Base-by-base conservation (phyloP, 1,139 yeast species). In the Debaryomyces sp. region DNA sequence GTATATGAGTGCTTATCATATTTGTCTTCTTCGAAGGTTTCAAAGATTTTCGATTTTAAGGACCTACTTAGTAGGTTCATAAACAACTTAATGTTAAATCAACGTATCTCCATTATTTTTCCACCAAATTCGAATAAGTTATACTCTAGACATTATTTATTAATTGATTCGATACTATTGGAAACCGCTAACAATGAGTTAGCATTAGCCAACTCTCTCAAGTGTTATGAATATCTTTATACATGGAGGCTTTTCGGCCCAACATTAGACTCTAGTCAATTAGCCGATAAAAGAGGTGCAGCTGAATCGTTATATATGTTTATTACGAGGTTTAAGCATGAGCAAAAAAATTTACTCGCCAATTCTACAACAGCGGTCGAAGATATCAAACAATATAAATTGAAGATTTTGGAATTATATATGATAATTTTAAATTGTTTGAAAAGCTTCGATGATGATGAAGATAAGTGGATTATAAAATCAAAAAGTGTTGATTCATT, bases 381-480 rank as follows among this genome's bases (percentile, higher is more conserved):
- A 17, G 73, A 69, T 43, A 56, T 63, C 40, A 68, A 67, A 50
- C 68, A 70, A 43, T 68, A 66, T 49, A 70, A 70, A 48, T 65
- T 75, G 51, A 73, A 75, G 55, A 63, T 75, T 9, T 61, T 75
- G 45, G 80, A 76, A 46, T 60, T 71, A 43, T 78, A 81, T 57
- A 63, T 78, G 56, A 70, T 80, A 5, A 81, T 80, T 39, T 61
- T 78, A 58, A 81, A 78, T 62, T 68, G 77, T 43, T 70, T 78
- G 62, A 76, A 71, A 49, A 75, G 78, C 36, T 75, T 75, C 50
- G 62, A 65, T 3, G 63, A 70, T 24, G 73, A 67, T 4, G 82
- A 80, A 23, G 88, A 83, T 53, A 75, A 72, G 57, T 84, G 88
- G 88, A 59, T 82, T 22, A 54, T 81, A n/a, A 70, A 67, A 45